A percentile compares a stretch with the other conserved stretches of the same genome.
These are phyloP conservation scores for Penicillium antarcticum DNA, from an alignment of 495 filamentous ascomycete species.

Conservation along the genomic window DNA sequence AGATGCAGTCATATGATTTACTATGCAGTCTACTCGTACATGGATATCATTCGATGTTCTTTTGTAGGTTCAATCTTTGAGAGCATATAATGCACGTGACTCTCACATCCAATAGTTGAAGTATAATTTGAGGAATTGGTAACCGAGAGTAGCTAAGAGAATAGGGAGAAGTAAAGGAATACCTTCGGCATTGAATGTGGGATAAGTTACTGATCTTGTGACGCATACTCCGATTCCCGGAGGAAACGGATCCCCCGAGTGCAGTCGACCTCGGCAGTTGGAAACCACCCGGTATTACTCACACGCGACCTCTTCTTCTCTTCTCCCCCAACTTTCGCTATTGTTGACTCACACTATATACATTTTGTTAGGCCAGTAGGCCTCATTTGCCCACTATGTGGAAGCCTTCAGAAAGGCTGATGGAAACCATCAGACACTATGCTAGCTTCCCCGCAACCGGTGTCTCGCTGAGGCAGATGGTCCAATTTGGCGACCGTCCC, in stretches of 20 bases:
- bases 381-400: constrained; percentile 60
- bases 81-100: too few relatives aligned
- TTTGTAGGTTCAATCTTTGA: too few relatives aligned
- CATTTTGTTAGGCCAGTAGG: constrained; percentile 24
- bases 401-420: constrained; percentile 84
- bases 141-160: too few relatives aligned
- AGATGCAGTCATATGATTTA: not conserved
- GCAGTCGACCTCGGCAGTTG: constrained; percentile 24
- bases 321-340: not conserved
- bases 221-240: constrained; percentile 21
- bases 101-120: too few relatives aligned
- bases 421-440: constrained; percentile 99
- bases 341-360: not conserved
- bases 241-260: constrained; percentile 13
- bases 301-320: constrained; percentile 11
- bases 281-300: constrained; percentile 13
- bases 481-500: constrained; percentile 92
- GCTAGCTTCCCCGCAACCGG: constrained; percentile 95
- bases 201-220: constrained; percentile 7
- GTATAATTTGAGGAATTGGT: too few relatives aligned
- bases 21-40: not conserved
- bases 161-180: too few relatives aligned
- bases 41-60: too few relatives aligned
- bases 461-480: constrained; percentile 96
- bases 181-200: too few relatives aligned